Conservation (phyloP, 78 protist species). For the Creolimax fragrantissima region DNA sequence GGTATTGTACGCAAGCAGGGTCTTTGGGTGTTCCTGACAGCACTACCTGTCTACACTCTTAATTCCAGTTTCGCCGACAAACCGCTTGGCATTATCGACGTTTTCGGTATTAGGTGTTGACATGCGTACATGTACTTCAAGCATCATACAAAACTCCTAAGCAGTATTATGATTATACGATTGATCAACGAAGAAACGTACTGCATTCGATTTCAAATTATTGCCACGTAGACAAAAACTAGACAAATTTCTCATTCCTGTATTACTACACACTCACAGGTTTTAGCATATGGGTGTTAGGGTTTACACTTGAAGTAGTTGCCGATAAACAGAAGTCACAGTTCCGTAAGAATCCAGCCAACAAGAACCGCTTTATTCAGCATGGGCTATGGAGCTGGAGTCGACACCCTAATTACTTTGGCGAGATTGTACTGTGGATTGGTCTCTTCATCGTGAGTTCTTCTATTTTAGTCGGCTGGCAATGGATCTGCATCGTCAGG, state of each 20-base stretch:
- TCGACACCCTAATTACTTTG: conserved; percentile 31
- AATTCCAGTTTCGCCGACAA: background rate
- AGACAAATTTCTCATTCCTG: background rate
- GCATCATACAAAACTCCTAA: background rate
- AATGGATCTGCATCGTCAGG: background rate
- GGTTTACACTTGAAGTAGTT: background rate
- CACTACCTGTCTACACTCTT: background rate
- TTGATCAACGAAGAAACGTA: too few relatives aligned
- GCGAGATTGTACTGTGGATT: conserved; percentile 6
- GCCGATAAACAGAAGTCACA: conserved; percentile 9
- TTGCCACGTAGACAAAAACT: too few relatives aligned
- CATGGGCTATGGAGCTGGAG: background rate
- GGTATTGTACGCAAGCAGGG: too few relatives aligned
- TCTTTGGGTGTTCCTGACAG: background rate
- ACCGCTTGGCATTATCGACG: background rate
- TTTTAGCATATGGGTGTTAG: background rate
- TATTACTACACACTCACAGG: background rate
- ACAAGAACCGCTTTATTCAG: background rate
- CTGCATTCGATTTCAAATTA: too few relatives aligned
- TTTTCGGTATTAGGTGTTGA: too few relatives aligned
- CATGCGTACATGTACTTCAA: too few relatives aligned
- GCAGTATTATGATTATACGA: too few relatives aligned
- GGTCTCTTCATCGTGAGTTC: background rate
- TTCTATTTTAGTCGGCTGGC: background rate
- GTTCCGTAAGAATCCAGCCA: background rate